Conservation (phyloP, 192 early-diverging fungal genomes). For the Coemansia sp. region DNA sequence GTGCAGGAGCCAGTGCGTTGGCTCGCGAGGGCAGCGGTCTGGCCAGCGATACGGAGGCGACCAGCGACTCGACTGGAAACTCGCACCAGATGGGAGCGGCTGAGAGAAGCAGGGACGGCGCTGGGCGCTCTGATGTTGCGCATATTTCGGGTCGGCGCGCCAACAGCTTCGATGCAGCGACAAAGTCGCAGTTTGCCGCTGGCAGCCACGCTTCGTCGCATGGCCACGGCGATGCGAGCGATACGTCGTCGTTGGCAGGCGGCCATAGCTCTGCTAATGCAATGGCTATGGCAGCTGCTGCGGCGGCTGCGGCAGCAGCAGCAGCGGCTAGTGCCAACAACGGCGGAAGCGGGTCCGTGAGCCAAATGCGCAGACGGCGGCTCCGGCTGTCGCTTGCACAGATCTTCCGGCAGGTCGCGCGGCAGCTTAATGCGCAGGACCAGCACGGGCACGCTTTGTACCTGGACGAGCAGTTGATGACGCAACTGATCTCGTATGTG, state of each 20-base stretch:
- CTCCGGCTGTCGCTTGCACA: constrained; percentile 50
- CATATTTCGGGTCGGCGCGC: constrained; percentile 22
- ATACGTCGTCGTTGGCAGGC: neutral
- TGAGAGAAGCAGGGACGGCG: neutral
- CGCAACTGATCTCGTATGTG: constrained; percentile 70
- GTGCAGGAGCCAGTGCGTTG: constrained; percentile 14
- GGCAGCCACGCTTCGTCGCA: neutral
- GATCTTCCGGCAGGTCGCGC: constrained; percentile 45
- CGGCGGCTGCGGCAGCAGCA: constrained; percentile 23
- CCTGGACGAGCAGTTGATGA: constrained; percentile 59
- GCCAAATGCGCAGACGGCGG: constrained; percentile 30
- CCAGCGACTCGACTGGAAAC: constrained; percentile 24
- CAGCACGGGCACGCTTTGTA: constrained; percentile 54
- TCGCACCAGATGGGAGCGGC: neutral
- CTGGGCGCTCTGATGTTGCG: neutral
- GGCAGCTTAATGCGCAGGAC: constrained; percentile 54
- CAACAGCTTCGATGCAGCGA: constrained; percentile 48
- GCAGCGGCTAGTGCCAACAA: constrained; percentile 25
- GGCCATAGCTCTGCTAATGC: neutral
- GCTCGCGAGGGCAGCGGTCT: constrained; percentile 12
- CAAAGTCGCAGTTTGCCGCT: constrained; percentile 6
- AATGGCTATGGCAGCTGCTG: neutral
- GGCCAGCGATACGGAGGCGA: constrained; percentile 31
- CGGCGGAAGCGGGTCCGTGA: constrained; percentile 24
- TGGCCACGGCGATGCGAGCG: constrained; percentile 6